phyloP scores from a whole-genome alignment of 805 yeast genomes.

The Ogataea neopini region DNA sequence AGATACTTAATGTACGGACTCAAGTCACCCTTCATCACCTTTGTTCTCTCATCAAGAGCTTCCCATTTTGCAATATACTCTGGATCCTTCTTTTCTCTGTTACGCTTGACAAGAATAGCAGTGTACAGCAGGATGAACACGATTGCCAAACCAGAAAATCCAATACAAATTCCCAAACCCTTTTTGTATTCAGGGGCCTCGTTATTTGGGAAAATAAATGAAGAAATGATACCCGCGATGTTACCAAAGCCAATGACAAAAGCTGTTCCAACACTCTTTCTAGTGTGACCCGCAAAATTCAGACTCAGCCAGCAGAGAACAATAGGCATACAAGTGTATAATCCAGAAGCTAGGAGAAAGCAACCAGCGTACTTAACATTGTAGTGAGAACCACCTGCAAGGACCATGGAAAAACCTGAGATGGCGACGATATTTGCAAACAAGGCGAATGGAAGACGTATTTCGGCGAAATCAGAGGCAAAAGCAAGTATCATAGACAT shows the following conservation, averaged over 20 bases:
- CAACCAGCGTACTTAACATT: slow-evolving; percentile 61
- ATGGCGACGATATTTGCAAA: slow-evolving; percentile 40
- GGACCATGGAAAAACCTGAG: slow-evolving; percentile 56
- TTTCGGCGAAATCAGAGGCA: slow-evolving; percentile 54
- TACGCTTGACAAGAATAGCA: slow-evolving; percentile 32
- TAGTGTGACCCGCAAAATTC: slow-evolving; percentile 62
- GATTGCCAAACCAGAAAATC: slow-evolving; percentile 45
- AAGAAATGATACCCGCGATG: slow-evolving; percentile 69
- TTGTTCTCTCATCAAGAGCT: slow-evolving; percentile 27
- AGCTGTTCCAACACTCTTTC: slow-evolving; percentile 52
- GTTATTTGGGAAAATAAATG: slow-evolving; percentile 52
- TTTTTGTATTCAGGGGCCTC: slow-evolving; percentile 62
- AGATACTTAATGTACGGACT: slow-evolving; percentile 49
- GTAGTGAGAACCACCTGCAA: slow-evolving; percentile 41
- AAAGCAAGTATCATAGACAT: slow-evolving; percentile 61
- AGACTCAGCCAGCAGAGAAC: slow-evolving; percentile 66
- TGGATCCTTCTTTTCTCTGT: slow-evolving; percentile 38
- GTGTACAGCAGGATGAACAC: slow-evolving; percentile 36
- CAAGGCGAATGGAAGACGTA: slow-evolving; percentile 46
- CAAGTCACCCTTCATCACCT: slow-evolving; percentile 36
- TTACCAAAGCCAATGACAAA: slow-evolving; percentile 70
- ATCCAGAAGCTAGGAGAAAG: slow-evolving; percentile 58
- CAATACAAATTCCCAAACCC: slow-evolving; percentile 55
- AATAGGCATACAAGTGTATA: slow-evolving; percentile 66
- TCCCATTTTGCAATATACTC: slow-evolving; percentile 34